Evolutionary conservation across 78 protist species (phyloP).

Genomic region (Neovahlkampfia damariscottae): DNA sequence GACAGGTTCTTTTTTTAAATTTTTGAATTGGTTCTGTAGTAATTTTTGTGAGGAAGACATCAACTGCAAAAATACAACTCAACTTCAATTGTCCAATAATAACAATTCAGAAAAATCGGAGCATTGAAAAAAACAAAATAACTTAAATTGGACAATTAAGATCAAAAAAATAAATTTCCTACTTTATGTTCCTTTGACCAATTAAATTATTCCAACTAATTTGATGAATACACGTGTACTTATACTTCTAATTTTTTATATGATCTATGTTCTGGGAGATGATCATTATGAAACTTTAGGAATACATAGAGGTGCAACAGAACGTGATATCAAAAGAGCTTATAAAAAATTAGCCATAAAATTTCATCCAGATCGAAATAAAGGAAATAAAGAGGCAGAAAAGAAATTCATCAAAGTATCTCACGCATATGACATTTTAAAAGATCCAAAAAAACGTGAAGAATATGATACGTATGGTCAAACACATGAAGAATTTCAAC

Average conservation of each 20-base stretch:
- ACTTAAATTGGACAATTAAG: too few species aligned
- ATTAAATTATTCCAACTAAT: too few species aligned
- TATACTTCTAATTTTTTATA: too few species aligned
- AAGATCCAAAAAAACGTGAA: conserved; percentile 12
- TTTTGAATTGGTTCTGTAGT: neutral
- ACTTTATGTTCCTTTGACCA: too few species aligned
- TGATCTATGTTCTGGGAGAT: neutral
- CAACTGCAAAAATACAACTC: too few species aligned
- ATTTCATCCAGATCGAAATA: conserved; percentile 48
- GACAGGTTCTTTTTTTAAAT: neutral
- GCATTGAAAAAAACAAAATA: too few species aligned
- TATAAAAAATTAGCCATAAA: conserved; percentile 27
- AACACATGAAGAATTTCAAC: neutral
- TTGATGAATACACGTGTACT: too few species aligned
- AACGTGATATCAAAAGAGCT: conserved; percentile 12
- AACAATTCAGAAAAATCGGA: too few species aligned
- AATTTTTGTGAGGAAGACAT: neutral
- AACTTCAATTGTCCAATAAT: too few species aligned
- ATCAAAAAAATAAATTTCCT: too few species aligned
- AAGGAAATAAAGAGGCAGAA: conserved; percentile 22
- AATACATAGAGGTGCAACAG: neutral
- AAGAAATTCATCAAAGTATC: conserved; percentile 22
- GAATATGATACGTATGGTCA: conserved; percentile 25
- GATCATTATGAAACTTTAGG: conserved; percentile 7
- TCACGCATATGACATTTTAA: conserved; percentile 34